Evolutionary conservation across 495 filamentous ascomycete species (phyloP), one percentile per base, ranked within the genome.

Genomic region (Neurospora sp.): DNA sequence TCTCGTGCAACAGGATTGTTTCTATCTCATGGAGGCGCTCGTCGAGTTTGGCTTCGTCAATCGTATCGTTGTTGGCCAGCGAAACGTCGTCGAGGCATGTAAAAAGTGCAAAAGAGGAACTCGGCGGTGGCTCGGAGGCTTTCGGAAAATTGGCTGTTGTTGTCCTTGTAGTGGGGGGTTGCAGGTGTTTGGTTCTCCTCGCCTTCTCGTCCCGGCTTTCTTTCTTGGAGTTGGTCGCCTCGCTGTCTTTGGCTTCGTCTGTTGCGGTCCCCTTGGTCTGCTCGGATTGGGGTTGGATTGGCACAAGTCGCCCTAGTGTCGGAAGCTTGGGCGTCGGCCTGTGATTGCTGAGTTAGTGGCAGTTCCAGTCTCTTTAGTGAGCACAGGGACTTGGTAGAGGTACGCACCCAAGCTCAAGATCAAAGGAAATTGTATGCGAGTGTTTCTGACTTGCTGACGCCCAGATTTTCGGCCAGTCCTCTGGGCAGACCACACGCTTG

Each of bases 391-490:
- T 37, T 35, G 14, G 27, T 66, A 35, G 20, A 27, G 8, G n/a
- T 27, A 35, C 53, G 53, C 14, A 66, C 53, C 53, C 53, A 66
- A 66, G 22, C 31, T 66, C 53, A 16, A 66, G 53, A 18, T 66
- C 53, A 66, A 66, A 35, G 7, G 53, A 66, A 5, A 66, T 66
- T 18, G 27, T 66, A 16, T 66, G 53, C 6, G 53, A 66, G 14
- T 66, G 53, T 37, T 66, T 66, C 53, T 66, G 53, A 37, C 53
- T 66, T 35, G 53, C 53, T 66, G 53, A 35, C 6, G 22, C 75
- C 11, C 79, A 69, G 27, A 81, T 76, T 37, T 73, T 76, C 0
- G 77, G 76, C 82, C 82, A 83, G 16, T 79, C 74, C 4, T 70
- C 46, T 5, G 69, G 71, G n/a, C 27, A 75, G 27, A 83, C 9